phyloP scores from a whole-genome alignment of 495 filamentous ascomycete genomes.

The Penicillium atrosanguineum region DNA sequence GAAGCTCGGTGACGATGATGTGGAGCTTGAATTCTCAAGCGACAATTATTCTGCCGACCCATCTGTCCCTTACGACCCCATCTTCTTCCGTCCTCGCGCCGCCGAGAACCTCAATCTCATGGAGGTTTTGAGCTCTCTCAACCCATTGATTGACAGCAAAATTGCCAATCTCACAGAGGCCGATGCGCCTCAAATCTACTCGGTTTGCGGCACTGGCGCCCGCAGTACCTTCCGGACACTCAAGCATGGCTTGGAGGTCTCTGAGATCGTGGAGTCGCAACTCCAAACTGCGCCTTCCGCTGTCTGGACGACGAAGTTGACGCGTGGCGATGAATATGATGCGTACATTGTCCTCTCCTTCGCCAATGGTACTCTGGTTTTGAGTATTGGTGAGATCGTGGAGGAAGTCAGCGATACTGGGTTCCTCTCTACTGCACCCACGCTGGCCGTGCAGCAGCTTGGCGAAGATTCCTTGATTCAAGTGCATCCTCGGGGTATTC shows the following conservation, averaged over 20 bases:
- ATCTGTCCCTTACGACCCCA: constrained; percentile 62
- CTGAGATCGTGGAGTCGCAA: constrained; percentile 90
- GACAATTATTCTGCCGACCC: constrained; percentile 77
- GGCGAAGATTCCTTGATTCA: constrained; percentile 92
- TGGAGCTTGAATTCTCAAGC: constrained; percentile 81
- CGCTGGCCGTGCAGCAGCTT: constrained; percentile 88
- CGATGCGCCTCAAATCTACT: constrained; percentile 95
- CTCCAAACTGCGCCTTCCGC: constrained; percentile 80
- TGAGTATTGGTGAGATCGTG: constrained; percentile 94
- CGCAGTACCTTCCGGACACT: constrained; percentile 85
- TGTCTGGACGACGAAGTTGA: constrained; percentile 93
- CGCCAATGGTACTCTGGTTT: constrained; percentile 71
- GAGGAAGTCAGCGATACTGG: constrained; percentile 92
- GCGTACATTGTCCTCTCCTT: constrained; percentile 73
- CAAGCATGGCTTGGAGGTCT: constrained; percentile 89
- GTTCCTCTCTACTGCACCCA: constrained; percentile 81
- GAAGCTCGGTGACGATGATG: constrained; percentile 93
- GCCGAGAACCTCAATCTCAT: constrained; percentile 81
- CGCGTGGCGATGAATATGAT: constrained; percentile 79
- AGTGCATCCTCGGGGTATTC: constrained; percentile 91
- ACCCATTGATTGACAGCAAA: constrained; percentile 86
- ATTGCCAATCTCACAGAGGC: constrained; percentile 84
- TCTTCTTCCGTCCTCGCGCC: constrained; percentile 79
- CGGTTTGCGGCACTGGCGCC: constrained; percentile 82
- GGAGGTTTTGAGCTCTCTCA: constrained; percentile 84